Base-by-base conservation (phyloP, 2,329 filamentous ascomycete genomes). In the Calonectria pseudoreteaudii region DNA sequence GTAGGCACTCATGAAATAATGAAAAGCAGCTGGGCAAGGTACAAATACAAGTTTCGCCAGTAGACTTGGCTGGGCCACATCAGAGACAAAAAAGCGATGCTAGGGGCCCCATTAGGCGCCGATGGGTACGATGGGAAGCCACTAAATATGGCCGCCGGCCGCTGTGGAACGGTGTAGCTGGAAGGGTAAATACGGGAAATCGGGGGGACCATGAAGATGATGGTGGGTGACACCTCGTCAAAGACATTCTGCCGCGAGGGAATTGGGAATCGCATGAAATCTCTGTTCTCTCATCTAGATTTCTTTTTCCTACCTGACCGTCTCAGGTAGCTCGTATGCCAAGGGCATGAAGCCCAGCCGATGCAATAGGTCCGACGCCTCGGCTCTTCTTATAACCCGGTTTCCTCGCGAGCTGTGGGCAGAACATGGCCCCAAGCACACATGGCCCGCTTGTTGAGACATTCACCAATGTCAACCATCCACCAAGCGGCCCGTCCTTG, bases 381-480 rank as follows among this genome's bases (percentile, higher is more conserved):
- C 70, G 66, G 70, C 70, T 71, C 44, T 47, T 65, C n/a, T 68
- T 30, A 68, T 44, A 68, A 52, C 49, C 70, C 28, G 70, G 49
- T 68, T 72, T 68, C 65, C 65, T 68, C 70, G 56, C 47, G 66
- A 66, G 56, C 56, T 68, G 47, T 68, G 66, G 56, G 49, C 64
- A 49, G 64, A 66, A 66, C 30, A 49, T 66, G 58, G 66, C 65
- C 49, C 47, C 26, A 28, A 56, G 36, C 60, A 70, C 41, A 44
- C 31, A 60, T 41, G 66, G 66, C 66, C 60, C 67, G 50, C 71
- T 73, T 38, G 60, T 47, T 70, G 67, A 70, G 71, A 73, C 60
- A 73, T 66, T 70, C 64, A 60, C 52, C 62, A 67, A 38, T 44
- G 34, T 36, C 66, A 67, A 71, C 50, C 60, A 26, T 58, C 49